Evolutionary conservation across 2,329 filamentous ascomycete genomes (phyloP).

Genomic region (Colletotrichum sp.): DNA sequence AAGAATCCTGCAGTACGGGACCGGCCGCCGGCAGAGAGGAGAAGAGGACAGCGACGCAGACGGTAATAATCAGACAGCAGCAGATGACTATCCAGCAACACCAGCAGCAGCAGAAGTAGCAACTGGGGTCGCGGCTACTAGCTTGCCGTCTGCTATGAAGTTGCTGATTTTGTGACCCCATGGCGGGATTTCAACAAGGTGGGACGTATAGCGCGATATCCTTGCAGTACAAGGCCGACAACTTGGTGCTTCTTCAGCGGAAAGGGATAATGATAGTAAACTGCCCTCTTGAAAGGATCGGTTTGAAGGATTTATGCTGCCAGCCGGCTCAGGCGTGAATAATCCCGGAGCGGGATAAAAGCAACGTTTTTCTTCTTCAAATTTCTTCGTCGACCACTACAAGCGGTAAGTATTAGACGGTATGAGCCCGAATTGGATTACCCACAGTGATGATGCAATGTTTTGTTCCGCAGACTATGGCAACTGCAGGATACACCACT

Average conservation of each 20-base stretch:
- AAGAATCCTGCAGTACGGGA: neutral
- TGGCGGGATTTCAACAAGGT: neutral
- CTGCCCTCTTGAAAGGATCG: neutral
- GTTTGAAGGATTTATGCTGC: neutral
- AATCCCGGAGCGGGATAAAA: neutral
- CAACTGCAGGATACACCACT: neutral
- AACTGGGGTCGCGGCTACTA: neutral
- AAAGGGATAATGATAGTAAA: neutral
- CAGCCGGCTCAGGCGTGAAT: neutral
- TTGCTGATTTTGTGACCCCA: neutral
- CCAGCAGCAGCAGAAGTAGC: neutral
- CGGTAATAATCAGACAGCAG: neutral
- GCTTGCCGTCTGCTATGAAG: neutral
- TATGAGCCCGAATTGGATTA: neutral
- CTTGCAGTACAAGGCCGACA: neutral
- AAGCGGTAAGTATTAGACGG: neutral
- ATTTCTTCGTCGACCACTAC: neutral
- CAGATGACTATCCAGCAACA: neutral
- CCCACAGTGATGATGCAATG: neutral
- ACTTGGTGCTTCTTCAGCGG: neutral
- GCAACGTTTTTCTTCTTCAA: neutral
- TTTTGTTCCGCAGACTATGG: neutral
- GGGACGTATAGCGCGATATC: neutral
- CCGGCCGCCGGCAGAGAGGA: neutral
- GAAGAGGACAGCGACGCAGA: neutral